Conservation (phyloP, 768 basidiomycete species). For the Lactarius sp. region DNA sequence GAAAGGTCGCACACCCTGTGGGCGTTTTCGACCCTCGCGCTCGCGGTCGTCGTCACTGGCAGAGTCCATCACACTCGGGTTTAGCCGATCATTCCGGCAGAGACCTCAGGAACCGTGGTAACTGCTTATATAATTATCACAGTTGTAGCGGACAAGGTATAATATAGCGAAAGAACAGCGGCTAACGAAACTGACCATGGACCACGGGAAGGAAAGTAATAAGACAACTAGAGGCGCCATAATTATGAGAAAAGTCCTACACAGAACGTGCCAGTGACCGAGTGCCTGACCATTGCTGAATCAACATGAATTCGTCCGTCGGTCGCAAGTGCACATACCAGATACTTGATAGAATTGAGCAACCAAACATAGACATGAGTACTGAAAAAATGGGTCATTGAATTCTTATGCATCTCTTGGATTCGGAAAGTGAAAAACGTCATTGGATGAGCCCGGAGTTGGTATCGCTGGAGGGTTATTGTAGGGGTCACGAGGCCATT, state of each 20-base stretch:
- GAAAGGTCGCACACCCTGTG: background rate
- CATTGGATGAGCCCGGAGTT: background rate
- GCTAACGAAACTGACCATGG: background rate
- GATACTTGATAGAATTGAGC: constrained; percentile 25
- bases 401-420: background rate
- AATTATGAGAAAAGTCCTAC: constrained; percentile 2
- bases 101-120: background rate
- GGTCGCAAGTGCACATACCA: constrained; percentile 6
- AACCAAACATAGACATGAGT: constrained; percentile 10
- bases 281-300: background rate
- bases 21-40: constrained; percentile 1
- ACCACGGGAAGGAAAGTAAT: background rate
- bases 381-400: background rate
- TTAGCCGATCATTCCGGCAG: background rate
- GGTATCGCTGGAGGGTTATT: constrained; percentile 16
- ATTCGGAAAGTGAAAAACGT: constrained; percentile 1
- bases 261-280: background rate
- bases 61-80: constrained; percentile 17
- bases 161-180: background rate
- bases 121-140: background rate
- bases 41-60: background rate
- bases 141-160: background rate
- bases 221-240: background rate
- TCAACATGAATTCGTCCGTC: background rate
- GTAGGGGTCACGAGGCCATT: background rate